phyloP scores from a whole-genome alignment of 1,284 basidiomycete species.

The Crepidotus sp. region DNA sequence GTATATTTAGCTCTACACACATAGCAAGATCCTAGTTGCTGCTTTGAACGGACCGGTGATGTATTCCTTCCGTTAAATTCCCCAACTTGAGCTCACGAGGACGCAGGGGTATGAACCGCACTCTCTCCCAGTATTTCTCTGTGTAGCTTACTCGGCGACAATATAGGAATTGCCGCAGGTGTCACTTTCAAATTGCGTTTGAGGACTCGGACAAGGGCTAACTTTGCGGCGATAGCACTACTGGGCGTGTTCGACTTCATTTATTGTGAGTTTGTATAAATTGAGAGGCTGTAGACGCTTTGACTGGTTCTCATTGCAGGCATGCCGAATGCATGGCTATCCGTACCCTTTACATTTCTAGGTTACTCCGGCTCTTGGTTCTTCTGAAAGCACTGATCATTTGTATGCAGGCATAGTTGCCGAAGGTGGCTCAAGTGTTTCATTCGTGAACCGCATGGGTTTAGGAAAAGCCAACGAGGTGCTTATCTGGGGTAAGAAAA shows the following conservation, averaged over 20 bases:
- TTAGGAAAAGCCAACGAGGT: conserved; percentile 59
- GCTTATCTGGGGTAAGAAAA: conserved; percentile 60
- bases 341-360: conserved; percentile 60
- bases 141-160: not conserved
- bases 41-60: conserved; percentile 67
- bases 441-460: conserved; percentile 61
- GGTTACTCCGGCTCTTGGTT: conserved; percentile 32
- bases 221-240: conserved; percentile 36
- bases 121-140: not conserved
- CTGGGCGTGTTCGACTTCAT: conserved; percentile 69
- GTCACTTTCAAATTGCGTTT: not conserved
- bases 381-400: conserved; percentile 1
- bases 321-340: conserved; percentile 51
- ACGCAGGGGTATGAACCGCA: conserved; percentile 1
- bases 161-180: conserved; percentile 60
- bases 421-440: conserved; percentile 61
- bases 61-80: conserved; percentile 31
- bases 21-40: conserved; percentile 57
- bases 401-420: conserved; percentile 45
- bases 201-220: not conserved
- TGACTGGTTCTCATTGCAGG: not conserved
- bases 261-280: conserved; percentile 31
- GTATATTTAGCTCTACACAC: conserved; percentile 45
- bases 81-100: conserved; percentile 2
- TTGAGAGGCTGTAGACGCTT: not conserved